Conservation (phyloP, 345 rosid genomes). For the Noccaea caerulescens region DNA sequence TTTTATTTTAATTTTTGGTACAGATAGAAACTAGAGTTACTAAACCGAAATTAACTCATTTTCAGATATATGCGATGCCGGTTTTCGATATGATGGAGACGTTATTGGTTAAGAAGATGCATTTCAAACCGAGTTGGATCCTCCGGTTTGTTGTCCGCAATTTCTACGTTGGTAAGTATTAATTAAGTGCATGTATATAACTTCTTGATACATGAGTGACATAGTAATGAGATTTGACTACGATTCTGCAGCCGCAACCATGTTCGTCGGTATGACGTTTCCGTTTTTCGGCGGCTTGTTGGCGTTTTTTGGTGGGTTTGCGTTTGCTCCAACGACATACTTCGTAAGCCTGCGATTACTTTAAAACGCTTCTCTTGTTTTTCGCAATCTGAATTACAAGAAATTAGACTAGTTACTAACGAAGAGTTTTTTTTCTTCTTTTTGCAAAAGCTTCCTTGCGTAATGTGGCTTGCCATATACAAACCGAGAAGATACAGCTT, state of each 20-base stretch:
- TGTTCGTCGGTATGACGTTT: slow-evolving; percentile 73
- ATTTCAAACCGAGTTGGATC: slow-evolving; percentile 46
- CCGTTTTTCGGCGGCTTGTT: slow-evolving; percentile 77
- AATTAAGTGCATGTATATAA: neutral
- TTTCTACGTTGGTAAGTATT: slow-evolving; percentile 56
- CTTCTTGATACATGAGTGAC: neutral
- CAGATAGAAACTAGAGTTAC: neutral
- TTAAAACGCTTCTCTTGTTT: neutral
- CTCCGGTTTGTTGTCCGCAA: slow-evolving; percentile 58
- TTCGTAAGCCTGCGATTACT: slow-evolving; percentile 51
- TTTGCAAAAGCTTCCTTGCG: slow-evolving; percentile 67
- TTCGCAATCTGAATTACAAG: neutral
- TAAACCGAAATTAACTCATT: neutral
- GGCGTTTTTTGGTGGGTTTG: slow-evolving; percentile 76
- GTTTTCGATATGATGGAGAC: slow-evolving; percentile 77
- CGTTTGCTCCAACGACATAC: slow-evolving; percentile 83
- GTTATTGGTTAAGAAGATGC: slow-evolving; percentile 55
- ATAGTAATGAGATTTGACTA: neutral
- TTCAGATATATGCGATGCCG: slow-evolving; percentile 66
- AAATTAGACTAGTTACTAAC: neutral
- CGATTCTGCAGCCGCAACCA: slow-evolving; percentile 55
- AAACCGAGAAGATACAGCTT: slow-evolving; percentile 67
- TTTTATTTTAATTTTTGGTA: neutral
- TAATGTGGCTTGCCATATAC: slow-evolving; percentile 73
- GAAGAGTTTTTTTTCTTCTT: slow-evolving; percentile 13